These are phyloP conservation scores for Camellia japonica DNA, from an alignment of 148 eudicot species.

Conservation along the genomic window DNA sequence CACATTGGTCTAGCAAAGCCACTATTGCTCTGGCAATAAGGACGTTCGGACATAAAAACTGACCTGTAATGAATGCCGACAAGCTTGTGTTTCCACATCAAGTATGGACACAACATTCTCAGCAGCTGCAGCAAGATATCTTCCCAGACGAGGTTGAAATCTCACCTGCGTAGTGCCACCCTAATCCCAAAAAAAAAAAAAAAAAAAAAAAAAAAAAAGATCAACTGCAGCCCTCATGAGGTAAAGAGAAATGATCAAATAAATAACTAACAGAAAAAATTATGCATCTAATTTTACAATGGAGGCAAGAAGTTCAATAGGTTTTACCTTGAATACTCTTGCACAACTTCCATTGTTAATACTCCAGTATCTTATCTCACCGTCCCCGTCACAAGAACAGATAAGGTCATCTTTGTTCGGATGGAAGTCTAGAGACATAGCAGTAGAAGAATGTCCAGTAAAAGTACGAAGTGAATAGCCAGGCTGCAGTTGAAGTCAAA, in stretches of 20 bases:
- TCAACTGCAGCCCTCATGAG: not conserved
- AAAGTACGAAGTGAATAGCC: constrained; percentile 71
- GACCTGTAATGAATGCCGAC: constrained; percentile 74
- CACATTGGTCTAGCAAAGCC: not conserved
- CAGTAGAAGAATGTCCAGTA: constrained; percentile 72
- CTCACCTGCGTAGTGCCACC: constrained; percentile 70
- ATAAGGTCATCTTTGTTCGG: constrained; percentile 79
- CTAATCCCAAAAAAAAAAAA: constrained; percentile 28
- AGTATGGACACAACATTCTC: constrained; percentile 77
- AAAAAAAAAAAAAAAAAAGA: not conserved
- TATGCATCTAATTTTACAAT: not conserved
- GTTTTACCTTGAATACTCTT: constrained; percentile 60
- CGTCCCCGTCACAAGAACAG: constrained; percentile 79
- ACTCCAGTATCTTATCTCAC: constrained; percentile 87
- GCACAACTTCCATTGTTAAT: constrained; percentile 60
- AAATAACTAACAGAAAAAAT: not conserved
- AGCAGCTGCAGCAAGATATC: constrained; percentile 80
- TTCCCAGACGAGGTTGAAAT: constrained; percentile 85
- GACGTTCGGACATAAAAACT: not conserved
- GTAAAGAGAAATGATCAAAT: not conserved
- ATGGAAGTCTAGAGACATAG: constrained; percentile 77
- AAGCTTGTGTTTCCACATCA: constrained; percentile 73
- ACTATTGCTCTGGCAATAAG: not conserved
- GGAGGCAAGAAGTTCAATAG: not conserved
- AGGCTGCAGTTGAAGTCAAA: constrained; percentile 48